Percentiles rank a stretch among this genome's conserved stretches.
These are phyloP conservation scores for Ceratobasidium sp. DNA, from an alignment of 1,284 basidiomycete species.

Conservation along the genomic window DNA sequence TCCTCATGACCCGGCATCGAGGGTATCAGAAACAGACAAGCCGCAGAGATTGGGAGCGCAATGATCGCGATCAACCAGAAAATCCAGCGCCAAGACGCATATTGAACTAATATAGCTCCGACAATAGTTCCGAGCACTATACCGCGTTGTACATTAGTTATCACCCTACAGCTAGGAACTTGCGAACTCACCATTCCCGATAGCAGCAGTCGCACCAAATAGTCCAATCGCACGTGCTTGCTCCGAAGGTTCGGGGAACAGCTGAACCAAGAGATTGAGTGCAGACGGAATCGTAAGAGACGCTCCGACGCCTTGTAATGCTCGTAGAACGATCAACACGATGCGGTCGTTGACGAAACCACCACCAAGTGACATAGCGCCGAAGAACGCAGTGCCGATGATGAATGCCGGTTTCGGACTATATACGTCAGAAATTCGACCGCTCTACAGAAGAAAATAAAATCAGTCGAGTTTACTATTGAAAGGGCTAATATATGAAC, in stretches of 20 bases:
- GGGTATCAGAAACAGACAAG: constrained; percentile 59
- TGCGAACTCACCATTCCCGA: constrained; percentile 60
- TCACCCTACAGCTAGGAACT: neutral
- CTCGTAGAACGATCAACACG: constrained; percentile 44
- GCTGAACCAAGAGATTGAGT: constrained; percentile 61
- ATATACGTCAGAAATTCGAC: constrained; percentile 29
- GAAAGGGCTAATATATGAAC: constrained; percentile 1
- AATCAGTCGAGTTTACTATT: neutral
- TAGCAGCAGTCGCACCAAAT: constrained; percentile 63
- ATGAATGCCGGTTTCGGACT: constrained; percentile 43
- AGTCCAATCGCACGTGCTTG: constrained; percentile 64
- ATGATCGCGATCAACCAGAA: constrained; percentile 63
- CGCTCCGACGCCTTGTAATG: constrained; percentile 45
- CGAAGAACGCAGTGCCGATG: constrained; percentile 40
- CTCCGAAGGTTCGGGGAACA: constrained; percentile 62
- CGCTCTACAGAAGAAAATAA: constrained; percentile 21
- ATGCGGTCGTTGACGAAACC: constrained; percentile 46
- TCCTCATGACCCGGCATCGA: constrained; percentile 36
- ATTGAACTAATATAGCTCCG: constrained; percentile 58
- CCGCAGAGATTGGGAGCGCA: constrained; percentile 57
- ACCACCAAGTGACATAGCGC: constrained; percentile 42
- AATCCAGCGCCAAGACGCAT: constrained; percentile 63
- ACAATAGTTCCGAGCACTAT: constrained; percentile 57
- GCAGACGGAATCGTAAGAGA: constrained; percentile 62
- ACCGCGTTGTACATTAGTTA: neutral